Percentiles rank a stretch among this genome's conserved stretches.
Evolutionary conservation across 352 stramenopile species (phyloP).

Genomic region (Pythium grandisporangium): DNA sequence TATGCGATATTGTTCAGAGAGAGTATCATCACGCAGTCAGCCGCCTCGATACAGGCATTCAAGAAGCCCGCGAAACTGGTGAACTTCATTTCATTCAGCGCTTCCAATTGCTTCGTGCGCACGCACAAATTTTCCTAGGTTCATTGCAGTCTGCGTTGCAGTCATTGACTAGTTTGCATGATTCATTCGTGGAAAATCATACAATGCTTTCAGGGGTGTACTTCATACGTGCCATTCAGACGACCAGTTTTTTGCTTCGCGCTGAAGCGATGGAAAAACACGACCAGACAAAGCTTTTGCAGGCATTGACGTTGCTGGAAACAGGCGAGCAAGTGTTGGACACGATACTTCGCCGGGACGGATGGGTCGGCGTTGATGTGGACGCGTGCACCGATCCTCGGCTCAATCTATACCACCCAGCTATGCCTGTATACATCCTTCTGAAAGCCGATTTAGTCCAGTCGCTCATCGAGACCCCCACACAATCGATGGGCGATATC

Average conservation of each 20-base stretch:
- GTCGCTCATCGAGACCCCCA: constrained; percentile 30
- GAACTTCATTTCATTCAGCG: constrained; percentile 31
- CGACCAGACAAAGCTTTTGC: not conserved
- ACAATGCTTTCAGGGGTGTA: constrained; percentile 14
- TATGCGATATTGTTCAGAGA: constrained; percentile 23
- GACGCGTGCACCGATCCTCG: constrained; percentile 14
- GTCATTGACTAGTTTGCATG: constrained; percentile 17
- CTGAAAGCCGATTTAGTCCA: constrained; percentile 41
- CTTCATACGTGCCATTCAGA: constrained; percentile 30
- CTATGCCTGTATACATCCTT: constrained; percentile 34
- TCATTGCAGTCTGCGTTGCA: constrained; percentile 14
- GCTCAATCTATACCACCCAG: constrained; percentile 44
- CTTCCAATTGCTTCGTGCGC: constrained; percentile 25
- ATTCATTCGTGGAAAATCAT: constrained; percentile 10
- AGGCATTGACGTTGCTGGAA: constrained; percentile 2
- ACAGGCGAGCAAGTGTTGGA: constrained; percentile 39
- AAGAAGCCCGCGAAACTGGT: constrained; percentile 21
- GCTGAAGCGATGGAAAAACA: constrained; percentile 1
- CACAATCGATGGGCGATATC: not conserved
- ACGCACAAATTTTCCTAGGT: constrained; percentile 31
- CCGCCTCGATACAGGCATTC: constrained; percentile 17
- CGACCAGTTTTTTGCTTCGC: constrained; percentile 18
- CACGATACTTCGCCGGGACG: constrained; percentile 30
- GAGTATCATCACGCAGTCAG: constrained; percentile 20
- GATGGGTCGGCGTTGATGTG: constrained; percentile 42